phyloP scores from a whole-genome alignment of 495 filamentous ascomycete genomes.

The Pseudevernia furfuracea region DNA sequence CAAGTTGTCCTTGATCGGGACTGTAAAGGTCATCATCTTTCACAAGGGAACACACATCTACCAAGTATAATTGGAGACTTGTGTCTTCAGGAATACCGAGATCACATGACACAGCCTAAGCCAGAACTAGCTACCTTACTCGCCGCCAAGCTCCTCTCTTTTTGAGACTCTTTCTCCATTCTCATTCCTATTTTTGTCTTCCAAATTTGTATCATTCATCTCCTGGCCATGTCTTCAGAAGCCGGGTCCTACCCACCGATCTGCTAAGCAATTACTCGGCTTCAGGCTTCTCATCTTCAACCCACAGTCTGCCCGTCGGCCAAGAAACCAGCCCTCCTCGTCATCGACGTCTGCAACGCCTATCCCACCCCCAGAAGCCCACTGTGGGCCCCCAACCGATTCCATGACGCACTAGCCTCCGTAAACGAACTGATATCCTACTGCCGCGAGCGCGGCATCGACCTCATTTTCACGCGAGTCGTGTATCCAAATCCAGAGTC shows the following conservation, averaged over 20 bases:
- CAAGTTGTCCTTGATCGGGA: neutral
- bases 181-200: too few species aligned
- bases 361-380: constrained; percentile 13
- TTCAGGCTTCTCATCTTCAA: constrained; percentile 2
- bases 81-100: too few species aligned
- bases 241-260: neutral
- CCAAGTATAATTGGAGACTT: too few species aligned
- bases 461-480: constrained; percentile 10
- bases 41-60: too few species aligned
- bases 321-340: neutral
- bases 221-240: neutral
- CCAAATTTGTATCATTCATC: too few species aligned
- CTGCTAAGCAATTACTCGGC: constrained; percentile 4
- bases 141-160: neutral
- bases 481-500: constrained; percentile 9
- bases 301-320: constrained; percentile 6
- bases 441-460: neutral
- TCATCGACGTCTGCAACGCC: constrained; percentile 15
- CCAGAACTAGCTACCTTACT: too few species aligned
- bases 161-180: neutral
- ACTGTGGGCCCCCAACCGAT: constrained; percentile 2
- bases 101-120: too few species aligned
- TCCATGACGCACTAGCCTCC: constrained; percentile 1
- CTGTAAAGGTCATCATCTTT: too few species aligned
- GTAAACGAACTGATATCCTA: neutral